Conservation (phyloP, 176 grass and related monocot genomes). For the Themeda triandra region DNA sequence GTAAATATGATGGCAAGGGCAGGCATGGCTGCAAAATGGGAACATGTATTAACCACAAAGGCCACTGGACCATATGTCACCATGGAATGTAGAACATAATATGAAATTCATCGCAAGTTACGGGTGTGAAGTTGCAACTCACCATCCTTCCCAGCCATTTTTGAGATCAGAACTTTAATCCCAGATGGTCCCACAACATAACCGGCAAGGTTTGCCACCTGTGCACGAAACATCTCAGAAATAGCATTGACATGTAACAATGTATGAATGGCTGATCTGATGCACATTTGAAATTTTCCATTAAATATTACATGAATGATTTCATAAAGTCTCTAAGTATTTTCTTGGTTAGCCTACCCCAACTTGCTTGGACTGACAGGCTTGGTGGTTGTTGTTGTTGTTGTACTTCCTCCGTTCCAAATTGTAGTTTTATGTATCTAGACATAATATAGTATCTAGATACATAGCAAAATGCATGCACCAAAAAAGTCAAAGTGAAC, state of each 20-base stretch:
- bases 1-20: slow-evolving; percentile 54
- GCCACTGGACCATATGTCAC: not conserved
- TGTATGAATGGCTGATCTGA: not conserved
- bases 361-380: no score
- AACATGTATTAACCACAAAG: slow-evolving; percentile 25
- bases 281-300: not conserved
- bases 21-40: slow-evolving; percentile 46
- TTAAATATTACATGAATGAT: not conserved
- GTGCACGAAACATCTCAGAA: slow-evolving; percentile 10
- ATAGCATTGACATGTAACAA: not conserved
- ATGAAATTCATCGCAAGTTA: not conserved
- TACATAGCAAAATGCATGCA: no score
- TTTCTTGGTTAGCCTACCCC: not conserved
- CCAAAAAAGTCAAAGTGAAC: no score
- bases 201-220: slow-evolving; percentile 91
- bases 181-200: slow-evolving; percentile 81
- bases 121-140: slow-evolving; percentile 20
- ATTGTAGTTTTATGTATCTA: no score
- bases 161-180: slow-evolving; percentile 61
- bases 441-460: no score
- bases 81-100: not conserved
- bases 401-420: no score
- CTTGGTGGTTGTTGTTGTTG: no score
- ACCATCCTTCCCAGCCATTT: slow-evolving; percentile 69
- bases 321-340: not conserved